Conservation (phyloP, 768 basidiomycete genomes). For the Pisolithus orientalis region DNA sequence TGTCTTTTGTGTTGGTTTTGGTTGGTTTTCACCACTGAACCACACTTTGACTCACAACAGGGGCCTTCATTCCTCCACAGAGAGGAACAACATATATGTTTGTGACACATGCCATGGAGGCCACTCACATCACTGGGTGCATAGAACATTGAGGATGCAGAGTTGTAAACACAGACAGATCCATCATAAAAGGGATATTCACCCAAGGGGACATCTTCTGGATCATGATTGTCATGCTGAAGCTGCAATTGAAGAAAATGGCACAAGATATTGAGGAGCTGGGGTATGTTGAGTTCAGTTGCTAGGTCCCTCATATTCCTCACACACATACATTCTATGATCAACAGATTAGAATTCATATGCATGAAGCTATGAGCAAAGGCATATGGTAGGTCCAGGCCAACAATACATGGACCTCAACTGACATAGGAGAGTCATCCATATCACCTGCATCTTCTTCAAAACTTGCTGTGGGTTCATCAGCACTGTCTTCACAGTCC, state of each 20-base stretch:
- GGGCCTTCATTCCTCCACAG: too few species aligned
- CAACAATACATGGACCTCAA: not conserved
- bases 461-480: not conserved
- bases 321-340: not conserved
- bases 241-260: conserved; percentile 4
- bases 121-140: conserved; percentile 4
- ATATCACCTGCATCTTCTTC: not conserved
- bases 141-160: conserved; percentile 17
- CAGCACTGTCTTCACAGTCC: not conserved
- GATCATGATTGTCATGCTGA: conserved; percentile 3
- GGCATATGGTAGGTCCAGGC: not conserved
- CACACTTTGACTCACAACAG: too few species aligned
- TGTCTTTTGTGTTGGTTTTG: too few species aligned
- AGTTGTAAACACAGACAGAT: conserved; percentile 8
- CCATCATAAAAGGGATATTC: not conserved
- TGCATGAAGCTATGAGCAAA: not conserved
- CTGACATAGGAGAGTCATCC: not conserved
- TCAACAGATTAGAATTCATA: not conserved
- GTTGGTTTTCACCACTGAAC: too few species aligned
- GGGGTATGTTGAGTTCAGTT: not conserved
- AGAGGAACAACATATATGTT: conserved; percentile 21
- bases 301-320: not conserved
- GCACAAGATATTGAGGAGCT: not conserved
- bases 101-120: conserved; percentile 17
- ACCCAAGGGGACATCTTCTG: not conserved